Conservation (phyloP, 352 stramenopile genomes). For the Pythium monospermum region DNA sequence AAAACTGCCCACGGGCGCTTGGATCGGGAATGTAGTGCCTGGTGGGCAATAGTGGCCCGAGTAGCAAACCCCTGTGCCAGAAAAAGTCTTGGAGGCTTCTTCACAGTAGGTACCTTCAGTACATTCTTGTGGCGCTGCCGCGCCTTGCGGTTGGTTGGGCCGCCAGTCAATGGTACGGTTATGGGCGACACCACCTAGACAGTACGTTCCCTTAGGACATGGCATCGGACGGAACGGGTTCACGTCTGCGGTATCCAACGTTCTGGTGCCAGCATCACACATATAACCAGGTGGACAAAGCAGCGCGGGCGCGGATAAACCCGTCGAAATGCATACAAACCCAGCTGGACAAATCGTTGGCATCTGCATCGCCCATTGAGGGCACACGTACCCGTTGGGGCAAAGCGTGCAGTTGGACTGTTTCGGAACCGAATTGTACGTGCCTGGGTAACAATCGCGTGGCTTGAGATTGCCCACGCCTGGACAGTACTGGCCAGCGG, state of each 20-base stretch:
- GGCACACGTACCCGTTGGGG: constrained; percentile 92
- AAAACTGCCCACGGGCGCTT: constrained; percentile 92
- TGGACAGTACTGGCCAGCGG: constrained; percentile 91
- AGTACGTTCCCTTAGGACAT: constrained; percentile 93
- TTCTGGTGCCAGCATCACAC: constrained; percentile 91
- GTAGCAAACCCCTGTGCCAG: constrained; percentile 87
- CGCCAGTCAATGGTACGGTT: constrained; percentile 91
- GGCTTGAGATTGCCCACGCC: constrained; percentile 92
- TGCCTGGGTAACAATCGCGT: constrained; percentile 91
- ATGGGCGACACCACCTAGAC: constrained; percentile 92
- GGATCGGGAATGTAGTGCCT: constrained; percentile 77
- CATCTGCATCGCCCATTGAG: constrained; percentile 64
- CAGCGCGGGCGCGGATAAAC: constrained; percentile 85
- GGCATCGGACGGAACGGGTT: constrained; percentile 72
- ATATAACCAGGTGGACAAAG: constrained; percentile 94
- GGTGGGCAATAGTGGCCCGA: constrained; percentile 95
- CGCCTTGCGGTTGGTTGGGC: constrained; percentile 73
- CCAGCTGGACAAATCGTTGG: constrained; percentile 89
- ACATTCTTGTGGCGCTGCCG: constrained; percentile 89
- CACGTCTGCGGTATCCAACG: constrained; percentile 82
- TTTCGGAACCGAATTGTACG: constrained; percentile 81
- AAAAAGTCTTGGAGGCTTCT: constrained; percentile 64
- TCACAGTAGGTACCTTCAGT: constrained; percentile 95
- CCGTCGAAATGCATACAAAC: constrained; percentile 94
- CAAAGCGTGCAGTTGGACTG: constrained; percentile 94